Evolutionary conservation across 2,329 filamentous ascomycete genomes (phyloP).

Genomic region (Leptographium wingfieldii): DNA sequence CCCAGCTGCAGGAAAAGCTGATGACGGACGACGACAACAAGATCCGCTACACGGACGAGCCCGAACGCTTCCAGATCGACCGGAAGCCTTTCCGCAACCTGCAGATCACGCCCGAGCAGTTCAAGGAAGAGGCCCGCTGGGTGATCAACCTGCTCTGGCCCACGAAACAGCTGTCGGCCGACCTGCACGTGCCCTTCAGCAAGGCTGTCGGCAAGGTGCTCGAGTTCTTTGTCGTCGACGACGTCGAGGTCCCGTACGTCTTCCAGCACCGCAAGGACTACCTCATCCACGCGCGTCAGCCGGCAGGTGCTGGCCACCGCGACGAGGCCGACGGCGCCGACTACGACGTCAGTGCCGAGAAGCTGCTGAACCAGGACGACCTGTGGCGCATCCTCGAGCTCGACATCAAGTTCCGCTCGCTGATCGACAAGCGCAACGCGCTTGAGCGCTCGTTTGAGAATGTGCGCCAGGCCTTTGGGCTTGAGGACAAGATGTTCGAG

Average conservation of each 20-base stretch:
- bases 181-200: constrained; percentile 71
- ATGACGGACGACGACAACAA: constrained; percentile 90
- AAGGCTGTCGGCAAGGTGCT: constrained; percentile 84
- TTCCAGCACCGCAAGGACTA: constrained; percentile 98
- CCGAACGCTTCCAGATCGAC: constrained; percentile 87
- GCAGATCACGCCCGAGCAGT: constrained; percentile 68
- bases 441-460: constrained; percentile 69
- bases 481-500: constrained; percentile 64
- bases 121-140: constrained; percentile 83
- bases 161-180: constrained; percentile 62
- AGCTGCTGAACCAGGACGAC: constrained; percentile 82
- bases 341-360: constrained; percentile 67
- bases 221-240: constrained; percentile 88
- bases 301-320: constrained; percentile 47
- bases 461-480: constrained; percentile 45
- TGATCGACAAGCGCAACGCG: constrained; percentile 82
- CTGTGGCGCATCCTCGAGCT: constrained; percentile 91
- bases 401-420: constrained; percentile 87
- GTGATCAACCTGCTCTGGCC: constrained; percentile 83
- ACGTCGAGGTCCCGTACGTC: constrained; percentile 93
- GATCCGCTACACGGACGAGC: constrained; percentile 79
- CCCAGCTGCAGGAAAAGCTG: constrained; percentile 84
- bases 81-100: constrained; percentile 78
- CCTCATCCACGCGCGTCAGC: constrained; percentile 74
- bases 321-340: constrained; percentile 62